These are phyloP conservation scores for Fusarium sublunatum DNA, from an alignment of 2,329 filamentous ascomycete species.

Conservation along the genomic window DNA sequence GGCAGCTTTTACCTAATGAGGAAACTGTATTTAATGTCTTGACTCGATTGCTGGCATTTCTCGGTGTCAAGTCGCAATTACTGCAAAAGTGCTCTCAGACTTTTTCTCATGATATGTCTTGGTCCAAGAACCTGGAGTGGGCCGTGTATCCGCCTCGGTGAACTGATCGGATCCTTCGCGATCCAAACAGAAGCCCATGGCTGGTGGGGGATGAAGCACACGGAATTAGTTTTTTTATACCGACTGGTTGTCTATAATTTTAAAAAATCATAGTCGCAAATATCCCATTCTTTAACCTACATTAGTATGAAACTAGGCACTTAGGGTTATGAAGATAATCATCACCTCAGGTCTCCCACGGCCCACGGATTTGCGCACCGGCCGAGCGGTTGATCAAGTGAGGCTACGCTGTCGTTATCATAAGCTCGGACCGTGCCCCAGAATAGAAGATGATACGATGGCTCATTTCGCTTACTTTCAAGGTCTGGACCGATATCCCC, in stretches of 20 bases:
- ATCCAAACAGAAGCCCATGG: slow-evolving; percentile 12
- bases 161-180: slow-evolving; percentile 15
- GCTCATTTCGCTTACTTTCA: slow-evolving; percentile 18
- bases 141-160: slow-evolving; percentile 29
- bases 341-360: too few species aligned
- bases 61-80: not conserved
- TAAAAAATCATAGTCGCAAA: too few species aligned
- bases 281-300: too few species aligned
- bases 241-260: too few species aligned
- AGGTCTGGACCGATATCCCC: slow-evolving; percentile 11
- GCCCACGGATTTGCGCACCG: not conserved
- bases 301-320: too few species aligned
- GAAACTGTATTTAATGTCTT: slow-evolving; percentile 11
- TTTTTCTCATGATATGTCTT: slow-evolving; percentile 23
- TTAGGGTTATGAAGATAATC: too few species aligned
- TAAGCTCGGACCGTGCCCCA: slow-evolving; percentile 30
- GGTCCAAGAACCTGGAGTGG: slow-evolving; percentile 7
- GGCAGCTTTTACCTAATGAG: slow-evolving; percentile 8
- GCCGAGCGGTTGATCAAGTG: slow-evolving; percentile 20
- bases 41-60: slow-evolving; percentile 1
- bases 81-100: slow-evolving; percentile 9
- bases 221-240: too few species aligned
- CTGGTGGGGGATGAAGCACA: too few species aligned
- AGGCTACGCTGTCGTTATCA: slow-evolving; percentile 25
- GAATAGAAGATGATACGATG: slow-evolving; percentile 28